Conservation (phyloP, 352 stramenopile genomes). For the Blastocystis hominis region DNA sequence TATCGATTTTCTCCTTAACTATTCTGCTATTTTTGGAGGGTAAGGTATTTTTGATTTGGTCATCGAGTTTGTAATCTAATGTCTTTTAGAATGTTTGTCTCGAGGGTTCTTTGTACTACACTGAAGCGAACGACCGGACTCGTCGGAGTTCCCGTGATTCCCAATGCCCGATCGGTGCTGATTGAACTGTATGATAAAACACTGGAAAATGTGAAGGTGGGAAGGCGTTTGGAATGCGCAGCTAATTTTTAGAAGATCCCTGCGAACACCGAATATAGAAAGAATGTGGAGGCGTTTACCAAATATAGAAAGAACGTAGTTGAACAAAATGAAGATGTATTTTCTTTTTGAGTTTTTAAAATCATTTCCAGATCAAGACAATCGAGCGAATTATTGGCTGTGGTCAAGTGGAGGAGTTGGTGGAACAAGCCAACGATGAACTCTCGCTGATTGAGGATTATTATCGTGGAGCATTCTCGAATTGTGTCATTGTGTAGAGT, state of each 20-base stretch:
- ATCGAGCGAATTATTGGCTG: conserved; percentile 51
- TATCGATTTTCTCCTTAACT: not conserved
- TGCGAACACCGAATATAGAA: conserved; percentile 55
- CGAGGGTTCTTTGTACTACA: conserved; percentile 10
- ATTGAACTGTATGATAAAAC: conserved; percentile 49
- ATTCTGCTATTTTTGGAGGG: not conserved
- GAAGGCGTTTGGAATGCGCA: not conserved
- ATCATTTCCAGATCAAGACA: conserved; percentile 40
- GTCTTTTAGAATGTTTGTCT: conserved; percentile 51
- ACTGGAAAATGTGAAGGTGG: conserved; percentile 51
- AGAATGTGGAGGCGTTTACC: conserved; percentile 56
- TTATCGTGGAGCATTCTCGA: not conserved
- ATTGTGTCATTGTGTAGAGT: not conserved
- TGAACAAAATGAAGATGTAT: conserved; percentile 45
- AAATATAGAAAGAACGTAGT: conserved; percentile 56
- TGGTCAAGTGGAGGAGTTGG: conserved; percentile 52
- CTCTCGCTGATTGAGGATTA: conserved; percentile 56
- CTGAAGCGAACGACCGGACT: conserved; percentile 55
- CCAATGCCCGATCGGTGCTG: conserved; percentile 37
- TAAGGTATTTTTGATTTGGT: not conserved
- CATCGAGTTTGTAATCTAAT: not conserved
- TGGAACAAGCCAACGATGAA: conserved; percentile 54
- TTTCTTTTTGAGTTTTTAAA: not conserved
- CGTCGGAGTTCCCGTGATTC: conserved; percentile 55
- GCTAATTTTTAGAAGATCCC: conserved; percentile 33